These are phyloP conservation scores for Geoglossum glabrum DNA, from an alignment of 495 filamentous ascomycete genomes.

Conservation along the genomic window DNA sequence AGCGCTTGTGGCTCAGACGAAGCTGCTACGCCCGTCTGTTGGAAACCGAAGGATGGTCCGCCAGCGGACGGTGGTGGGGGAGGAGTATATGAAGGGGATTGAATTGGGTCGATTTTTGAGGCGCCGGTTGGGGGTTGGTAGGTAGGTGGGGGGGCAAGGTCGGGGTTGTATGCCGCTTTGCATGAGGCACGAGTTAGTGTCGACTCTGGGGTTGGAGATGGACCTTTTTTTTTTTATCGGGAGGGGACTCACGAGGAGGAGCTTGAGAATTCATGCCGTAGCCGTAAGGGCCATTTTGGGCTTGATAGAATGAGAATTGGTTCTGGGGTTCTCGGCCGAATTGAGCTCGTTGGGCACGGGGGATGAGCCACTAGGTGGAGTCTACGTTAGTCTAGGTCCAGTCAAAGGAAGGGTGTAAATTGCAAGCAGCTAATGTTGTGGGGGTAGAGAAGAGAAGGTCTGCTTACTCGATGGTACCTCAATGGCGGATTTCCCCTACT, in stretches of 20 bases:
- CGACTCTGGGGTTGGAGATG: too few relatives aligned
- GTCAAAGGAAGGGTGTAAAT: too few relatives aligned
- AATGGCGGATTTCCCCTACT: slow-evolving; percentile 38
- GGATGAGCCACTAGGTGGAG: slow-evolving; percentile 38
- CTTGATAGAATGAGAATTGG: slow-evolving; percentile 22
- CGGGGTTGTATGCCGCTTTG: slow-evolving; percentile 13
- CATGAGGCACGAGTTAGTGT: neutral
- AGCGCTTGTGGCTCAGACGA: neutral
- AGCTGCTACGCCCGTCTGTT: neutral
- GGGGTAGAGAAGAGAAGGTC: neutral
- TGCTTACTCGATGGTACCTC: slow-evolving; percentile 42
- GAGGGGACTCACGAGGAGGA: neutral
- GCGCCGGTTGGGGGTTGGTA: slow-evolving; percentile 31
- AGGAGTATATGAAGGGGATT: too few relatives aligned
- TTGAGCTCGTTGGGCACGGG: slow-evolving; percentile 28
- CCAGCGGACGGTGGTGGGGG: slow-evolving; percentile 13
- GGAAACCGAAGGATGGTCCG: neutral
- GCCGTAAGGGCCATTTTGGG: slow-evolving; percentile 7
- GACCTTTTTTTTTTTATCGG: too few relatives aligned
- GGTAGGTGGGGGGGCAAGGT: slow-evolving; percentile 27
- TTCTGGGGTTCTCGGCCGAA: slow-evolving; percentile 27
- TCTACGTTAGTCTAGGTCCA: slow-evolving; percentile 2
- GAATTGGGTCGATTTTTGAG: slow-evolving; percentile 39
- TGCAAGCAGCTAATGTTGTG: neutral
- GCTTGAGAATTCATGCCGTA: slow-evolving; percentile 1